phyloP scores from a whole-genome alignment of 805 yeast species.

The Cyberlindnera euphorbiiphila region DNA sequence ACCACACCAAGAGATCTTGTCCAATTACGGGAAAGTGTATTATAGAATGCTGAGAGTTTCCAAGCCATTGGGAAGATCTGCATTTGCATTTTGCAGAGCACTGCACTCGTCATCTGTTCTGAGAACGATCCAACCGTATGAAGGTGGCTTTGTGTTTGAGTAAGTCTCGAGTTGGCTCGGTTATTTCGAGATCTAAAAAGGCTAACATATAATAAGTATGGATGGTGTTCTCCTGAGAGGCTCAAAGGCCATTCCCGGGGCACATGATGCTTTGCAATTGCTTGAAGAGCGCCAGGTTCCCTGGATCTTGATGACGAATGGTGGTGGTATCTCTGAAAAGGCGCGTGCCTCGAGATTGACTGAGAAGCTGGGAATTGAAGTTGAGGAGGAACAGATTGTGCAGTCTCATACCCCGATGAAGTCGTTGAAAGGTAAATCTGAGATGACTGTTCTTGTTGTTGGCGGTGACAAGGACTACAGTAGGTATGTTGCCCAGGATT shows the following conservation, averaged over 20 bases:
- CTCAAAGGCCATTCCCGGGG: slow-evolving; percentile 58
- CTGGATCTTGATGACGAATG: slow-evolving; percentile 81
- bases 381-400: slow-evolving; percentile 52
- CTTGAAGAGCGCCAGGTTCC: slow-evolving; percentile 59
- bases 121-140: slow-evolving; percentile 7
- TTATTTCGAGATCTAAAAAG: neutral
- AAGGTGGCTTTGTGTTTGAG: slow-evolving; percentile 17
- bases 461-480: slow-evolving; percentile 76
- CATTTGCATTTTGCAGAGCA: too few relatives aligned
- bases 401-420: slow-evolving; percentile 88
- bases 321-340: slow-evolving; percentile 75
- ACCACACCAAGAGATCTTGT: too few relatives aligned
- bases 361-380: slow-evolving; percentile 33
- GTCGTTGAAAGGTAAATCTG: slow-evolving; percentile 46
- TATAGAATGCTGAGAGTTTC: too few relatives aligned
- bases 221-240: slow-evolving; percentile 90
- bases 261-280: slow-evolving; percentile 53
- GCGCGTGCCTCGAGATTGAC: slow-evolving; percentile 55
- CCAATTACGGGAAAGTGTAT: too few relatives aligned
- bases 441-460: slow-evolving; percentile 66
- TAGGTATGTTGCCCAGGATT: slow-evolving; percentile 65
- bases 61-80: too few relatives aligned
- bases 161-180: slow-evolving; percentile 2
- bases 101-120: neutral
- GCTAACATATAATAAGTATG: slow-evolving; percentile 38